Evolutionary conservation across 1,284 basidiomycete species (phyloP).

Genomic region (Cutaneotrichosporon sp.): DNA sequence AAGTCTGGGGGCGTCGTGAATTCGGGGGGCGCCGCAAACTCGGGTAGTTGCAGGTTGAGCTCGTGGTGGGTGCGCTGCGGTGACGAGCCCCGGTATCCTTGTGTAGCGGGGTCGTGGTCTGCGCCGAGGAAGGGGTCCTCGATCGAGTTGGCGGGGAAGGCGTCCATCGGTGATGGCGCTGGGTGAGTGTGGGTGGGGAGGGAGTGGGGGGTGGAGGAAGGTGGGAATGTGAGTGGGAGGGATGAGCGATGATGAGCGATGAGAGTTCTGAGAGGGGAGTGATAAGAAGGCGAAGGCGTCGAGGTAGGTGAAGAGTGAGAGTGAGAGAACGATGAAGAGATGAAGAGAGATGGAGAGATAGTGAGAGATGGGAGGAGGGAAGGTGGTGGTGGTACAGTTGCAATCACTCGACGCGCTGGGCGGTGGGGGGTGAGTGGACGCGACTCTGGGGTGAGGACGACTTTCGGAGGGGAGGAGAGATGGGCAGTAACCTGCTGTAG

Average conservation of each 20-base stretch:
- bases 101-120: conserved; percentile 2
- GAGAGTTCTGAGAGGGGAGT: not conserved
- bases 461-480: too few species aligned
- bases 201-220: not conserved
- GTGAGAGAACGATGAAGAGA: conserved; percentile 2
- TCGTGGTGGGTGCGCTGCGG: not conserved
- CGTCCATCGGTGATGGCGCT: conserved; percentile 2
- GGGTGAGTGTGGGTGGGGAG: not conserved
- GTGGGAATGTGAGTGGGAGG: not conserved
- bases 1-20: too few species aligned
- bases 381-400: not conserved
- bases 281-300: not conserved
- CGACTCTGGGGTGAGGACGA: too few species aligned
- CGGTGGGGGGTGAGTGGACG: not conserved
- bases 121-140: conserved; percentile 17
- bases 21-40: not conserved
- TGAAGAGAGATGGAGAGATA: conserved; percentile 2
- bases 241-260: not conserved
- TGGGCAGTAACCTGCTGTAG: too few species aligned
- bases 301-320: not conserved
- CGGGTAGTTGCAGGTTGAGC: not conserved
- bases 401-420: not conserved
- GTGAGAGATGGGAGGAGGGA: not conserved
- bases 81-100: not conserved
- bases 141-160: conserved; percentile 20